Conservation (phyloP, 768 basidiomycete species). For the Xerocomus potaroensis region DNA sequence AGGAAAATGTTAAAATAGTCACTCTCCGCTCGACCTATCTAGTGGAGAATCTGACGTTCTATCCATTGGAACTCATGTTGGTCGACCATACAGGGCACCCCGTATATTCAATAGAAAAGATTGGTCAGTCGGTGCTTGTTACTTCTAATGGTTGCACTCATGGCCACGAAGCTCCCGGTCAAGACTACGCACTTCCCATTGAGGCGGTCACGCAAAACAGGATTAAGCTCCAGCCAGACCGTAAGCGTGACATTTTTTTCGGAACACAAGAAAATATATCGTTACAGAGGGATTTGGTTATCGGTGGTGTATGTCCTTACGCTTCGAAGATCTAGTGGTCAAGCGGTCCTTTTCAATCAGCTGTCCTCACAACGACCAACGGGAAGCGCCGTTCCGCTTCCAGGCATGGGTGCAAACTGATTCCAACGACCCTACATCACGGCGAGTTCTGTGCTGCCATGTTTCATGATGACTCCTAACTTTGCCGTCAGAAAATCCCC, state of each 20-base stretch:
- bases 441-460: constrained; percentile 41
- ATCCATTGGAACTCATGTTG: constrained; percentile 87
- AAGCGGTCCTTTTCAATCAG: constrained; percentile 70
- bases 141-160: constrained; percentile 43
- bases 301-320: constrained; percentile 83
- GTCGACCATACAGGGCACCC: constrained; percentile 85
- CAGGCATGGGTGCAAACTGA: constrained; percentile 88
- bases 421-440: constrained; percentile 44
- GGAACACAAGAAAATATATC: too few species aligned
- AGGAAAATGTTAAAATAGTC: constrained; percentile 91
- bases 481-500: constrained; percentile 64
- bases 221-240: constrained; percentile 86
- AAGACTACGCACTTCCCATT: constrained; percentile 85
- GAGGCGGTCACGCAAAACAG: constrained; percentile 80
- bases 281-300: constrained; percentile 89
- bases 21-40: constrained; percentile 91
- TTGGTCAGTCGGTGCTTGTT: constrained; percentile 43
- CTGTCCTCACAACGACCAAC: constrained; percentile 76
- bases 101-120: constrained; percentile 75
- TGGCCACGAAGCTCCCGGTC: constrained; percentile 73
- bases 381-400: constrained; percentile 90
- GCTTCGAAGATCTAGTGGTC: constrained; percentile 83
- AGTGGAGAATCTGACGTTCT: constrained; percentile 85
- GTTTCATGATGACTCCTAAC: constrained; percentile 3
- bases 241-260: constrained; percentile 49